phyloP scores from a whole-genome alignment of 1,139 yeast species.

The Spencermartinsiella ligniputridi region DNA sequence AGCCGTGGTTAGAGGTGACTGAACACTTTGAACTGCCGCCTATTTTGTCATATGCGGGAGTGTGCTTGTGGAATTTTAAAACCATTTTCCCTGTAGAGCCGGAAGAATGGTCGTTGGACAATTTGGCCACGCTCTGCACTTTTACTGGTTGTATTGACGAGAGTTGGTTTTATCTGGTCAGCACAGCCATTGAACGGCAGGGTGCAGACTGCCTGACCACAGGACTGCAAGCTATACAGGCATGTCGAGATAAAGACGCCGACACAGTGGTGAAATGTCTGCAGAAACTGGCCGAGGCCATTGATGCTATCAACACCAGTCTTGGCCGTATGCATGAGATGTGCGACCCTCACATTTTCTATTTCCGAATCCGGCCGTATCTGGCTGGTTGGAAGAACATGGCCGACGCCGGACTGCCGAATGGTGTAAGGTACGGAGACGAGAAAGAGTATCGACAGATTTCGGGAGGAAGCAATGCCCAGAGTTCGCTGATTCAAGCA shows the following conservation, averaged over 20 bases:
- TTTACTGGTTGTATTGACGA: conserved; percentile 91
- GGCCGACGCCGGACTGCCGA: conserved; percentile 78
- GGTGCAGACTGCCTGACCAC: conserved; percentile 64
- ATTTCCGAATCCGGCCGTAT: conserved; percentile 79
- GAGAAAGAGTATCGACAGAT: conserved; percentile 54
- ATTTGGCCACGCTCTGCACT: conserved; percentile 74
- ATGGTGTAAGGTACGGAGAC: conserved; percentile 74
- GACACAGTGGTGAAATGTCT: conserved; percentile 42
- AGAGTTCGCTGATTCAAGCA: conserved; percentile 82
- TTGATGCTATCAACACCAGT: conserved; percentile 70
- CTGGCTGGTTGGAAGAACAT: conserved; percentile 94
- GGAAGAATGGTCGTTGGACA: conserved; percentile 49
- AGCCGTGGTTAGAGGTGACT: conserved; percentile 60
- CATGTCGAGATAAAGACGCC: conserved; percentile 44
- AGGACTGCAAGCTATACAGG: conserved; percentile 59
- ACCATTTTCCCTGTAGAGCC: conserved; percentile 49
- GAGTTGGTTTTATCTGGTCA: conserved; percentile 87
- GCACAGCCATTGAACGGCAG: conserved; percentile 77
- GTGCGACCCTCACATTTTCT: conserved; percentile 93
- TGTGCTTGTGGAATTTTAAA: conserved; percentile 84
- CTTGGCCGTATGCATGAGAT: conserved; percentile 84
- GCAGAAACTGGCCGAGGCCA: conserved; percentile 66
- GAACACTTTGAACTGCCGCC: conserved; percentile 73
- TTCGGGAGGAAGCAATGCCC: conserved; percentile 94
- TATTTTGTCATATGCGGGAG: conserved; percentile 78